phyloP scores from a whole-genome alignment of 1,284 basidiomycete species.

The Leucoagaricus sp. region DNA sequence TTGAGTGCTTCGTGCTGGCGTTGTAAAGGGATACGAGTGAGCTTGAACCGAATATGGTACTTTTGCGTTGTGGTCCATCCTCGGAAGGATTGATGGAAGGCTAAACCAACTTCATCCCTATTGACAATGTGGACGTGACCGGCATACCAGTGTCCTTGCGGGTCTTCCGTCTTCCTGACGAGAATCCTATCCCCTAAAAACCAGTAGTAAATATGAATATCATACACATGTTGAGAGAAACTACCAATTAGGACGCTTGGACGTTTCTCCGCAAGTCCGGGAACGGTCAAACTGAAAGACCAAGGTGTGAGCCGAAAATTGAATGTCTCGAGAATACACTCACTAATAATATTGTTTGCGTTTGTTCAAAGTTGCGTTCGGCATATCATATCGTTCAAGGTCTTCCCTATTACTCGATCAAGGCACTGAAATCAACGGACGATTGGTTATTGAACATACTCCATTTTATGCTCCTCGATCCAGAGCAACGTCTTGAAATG shows the following conservation, averaged over 20 bases:
- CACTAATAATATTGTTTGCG: slow-evolving; percentile 17
- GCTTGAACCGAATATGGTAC: slow-evolving; percentile 52
- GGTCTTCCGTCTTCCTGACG: slow-evolving; percentile 39
- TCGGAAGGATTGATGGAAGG: slow-evolving; percentile 49
- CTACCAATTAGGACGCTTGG: slow-evolving; percentile 57
- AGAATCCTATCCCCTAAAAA: slow-evolving; percentile 51
- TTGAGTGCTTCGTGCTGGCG: slow-evolving; percentile 59
- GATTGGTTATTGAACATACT: slow-evolving; percentile 40
- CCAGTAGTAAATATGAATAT: background rate
- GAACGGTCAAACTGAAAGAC: slow-evolving; percentile 51
- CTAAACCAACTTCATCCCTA: slow-evolving; percentile 48
- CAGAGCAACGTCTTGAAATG: slow-evolving; percentile 56
- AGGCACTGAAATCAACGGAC: background rate
- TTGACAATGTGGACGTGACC: slow-evolving; percentile 57
- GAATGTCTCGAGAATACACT: background rate
- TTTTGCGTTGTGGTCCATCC: slow-evolving; percentile 28
- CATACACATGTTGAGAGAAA: slow-evolving; percentile 11
- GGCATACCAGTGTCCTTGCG: slow-evolving; percentile 47
- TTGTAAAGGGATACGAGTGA: slow-evolving; percentile 51
- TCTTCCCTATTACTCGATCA: slow-evolving; percentile 11
- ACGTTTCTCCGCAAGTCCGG: slow-evolving; percentile 62
- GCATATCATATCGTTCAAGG: slow-evolving; percentile 18
- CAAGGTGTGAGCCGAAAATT: background rate
- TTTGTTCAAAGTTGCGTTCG: background rate
- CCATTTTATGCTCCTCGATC: slow-evolving; percentile 59